Base-by-base conservation (phyloP, 306 rosid genomes). In the Sindora glabra region DNA sequence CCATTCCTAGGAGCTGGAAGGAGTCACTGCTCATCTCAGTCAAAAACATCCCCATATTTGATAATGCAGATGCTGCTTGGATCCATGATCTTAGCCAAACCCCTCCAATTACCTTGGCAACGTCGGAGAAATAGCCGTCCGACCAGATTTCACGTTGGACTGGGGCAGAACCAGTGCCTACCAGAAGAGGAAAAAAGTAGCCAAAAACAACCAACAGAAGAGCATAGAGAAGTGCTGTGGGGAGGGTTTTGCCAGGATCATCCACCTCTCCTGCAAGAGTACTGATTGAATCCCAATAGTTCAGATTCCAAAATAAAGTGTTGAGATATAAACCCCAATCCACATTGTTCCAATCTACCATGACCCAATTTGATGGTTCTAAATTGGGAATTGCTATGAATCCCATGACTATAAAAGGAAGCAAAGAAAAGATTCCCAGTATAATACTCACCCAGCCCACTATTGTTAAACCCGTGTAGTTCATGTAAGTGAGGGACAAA, bases 21-120 rank as follows among this genome's bases (percentile, higher is more conserved):
- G 95, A 81, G 41, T 86, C 87, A 3, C 95, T 76, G 52, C 88
- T 87, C 85, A 87, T 87, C 67, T 84, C 86, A 13, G 85, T 81
- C 44, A 81, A 69, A 55, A 84, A 87, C 83, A 84, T 77, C 17
- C 95, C 91, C 91, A 81, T 79, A 59, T 81, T 81, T 59, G 95
- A 87, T 54, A 81, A 46, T 5, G 95, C 95, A 67, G 91, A 59
- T 3, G 89, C 84, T 6, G 72, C 71, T 49, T 79, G 84, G 59
- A 83, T 59, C 89, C 91, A 84, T 13, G 13, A 24, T 68, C 85
- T 81, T 45, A 79, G 62, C 89, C 89, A 87, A 27, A 74, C 68
- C 5, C 90, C 89, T 15, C 89, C 91, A 5, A 84, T 56, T 7
- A 70, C 27, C 62, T 30, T 70, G 25, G 79, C 88, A 53, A 79